phyloP scores from a whole-genome alignment of 306 rosid species.

The Trifolium subterraneum region DNA sequence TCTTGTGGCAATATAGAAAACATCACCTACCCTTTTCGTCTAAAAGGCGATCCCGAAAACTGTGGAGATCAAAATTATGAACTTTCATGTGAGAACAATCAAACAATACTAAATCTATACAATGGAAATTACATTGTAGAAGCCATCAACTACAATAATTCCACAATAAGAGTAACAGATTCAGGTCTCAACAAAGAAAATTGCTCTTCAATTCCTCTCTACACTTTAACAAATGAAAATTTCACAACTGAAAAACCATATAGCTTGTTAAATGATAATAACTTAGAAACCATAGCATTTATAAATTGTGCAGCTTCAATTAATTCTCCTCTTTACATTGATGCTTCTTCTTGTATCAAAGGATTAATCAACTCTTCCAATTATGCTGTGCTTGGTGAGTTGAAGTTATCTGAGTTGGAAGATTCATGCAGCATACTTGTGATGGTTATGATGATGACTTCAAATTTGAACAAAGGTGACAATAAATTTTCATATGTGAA shows the following conservation, averaged over 20 bases:
- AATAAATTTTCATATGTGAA: constrained; percentile 13
- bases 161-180: constrained; percentile 29
- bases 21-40: constrained; percentile 33
- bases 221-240: constrained; percentile 28
- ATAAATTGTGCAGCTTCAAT: background rate
- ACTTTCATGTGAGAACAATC: constrained; percentile 21
- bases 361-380: background rate
- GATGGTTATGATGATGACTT: background rate
- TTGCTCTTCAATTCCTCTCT: constrained; percentile 33
- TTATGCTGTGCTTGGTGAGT: constrained; percentile 24
- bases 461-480: background rate
- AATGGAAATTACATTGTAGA: constrained; percentile 26
- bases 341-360: constrained; percentile 22
- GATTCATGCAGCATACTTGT: constrained; percentile 25
- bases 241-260: constrained; percentile 33
- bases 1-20: constrained; percentile 31
- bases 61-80: constrained; percentile 29
- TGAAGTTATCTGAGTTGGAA: constrained; percentile 26
- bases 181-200: background rate
- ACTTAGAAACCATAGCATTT: constrained; percentile 26
- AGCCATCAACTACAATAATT: constrained; percentile 27
- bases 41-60: constrained; percentile 17
- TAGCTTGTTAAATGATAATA: background rate
- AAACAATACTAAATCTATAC: constrained; percentile 5
- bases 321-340: background rate